These are phyloP conservation scores for Fomitopsis palustris DNA, from an alignment of 1,284 basidiomycete species.

Conservation along the genomic window DNA sequence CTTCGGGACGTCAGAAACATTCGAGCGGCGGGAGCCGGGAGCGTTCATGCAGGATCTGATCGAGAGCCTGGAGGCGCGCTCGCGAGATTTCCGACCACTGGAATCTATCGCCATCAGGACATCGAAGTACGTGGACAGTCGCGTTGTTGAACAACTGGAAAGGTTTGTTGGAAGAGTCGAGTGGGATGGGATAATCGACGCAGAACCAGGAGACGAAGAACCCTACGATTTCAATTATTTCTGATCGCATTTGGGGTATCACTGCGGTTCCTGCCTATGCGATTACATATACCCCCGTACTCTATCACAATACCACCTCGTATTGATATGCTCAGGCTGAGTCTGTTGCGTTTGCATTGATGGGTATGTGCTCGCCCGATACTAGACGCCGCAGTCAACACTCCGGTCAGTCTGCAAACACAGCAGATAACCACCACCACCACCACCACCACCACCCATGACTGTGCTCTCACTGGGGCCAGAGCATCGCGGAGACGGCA, in stretches of 20 bases:
- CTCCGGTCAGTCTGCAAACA: too few species aligned
- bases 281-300: too few species aligned
- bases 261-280: too few species aligned
- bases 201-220: background rate
- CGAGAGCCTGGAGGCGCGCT: background rate
- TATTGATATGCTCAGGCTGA: too few species aligned
- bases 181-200: background rate
- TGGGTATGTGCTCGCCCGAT: too few species aligned
- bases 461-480: too few species aligned
- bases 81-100: background rate
- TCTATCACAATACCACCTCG: too few species aligned
- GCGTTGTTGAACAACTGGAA: background rate
- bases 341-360: too few species aligned
- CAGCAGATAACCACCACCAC: too few species aligned
- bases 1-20: background rate
- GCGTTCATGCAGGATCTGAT: background rate
- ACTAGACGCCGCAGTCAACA: too few species aligned
- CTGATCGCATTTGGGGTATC: background rate
- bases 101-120: background rate
- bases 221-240: background rate
- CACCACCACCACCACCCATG: too few species aligned
- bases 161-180: background rate
- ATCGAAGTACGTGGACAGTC: background rate
- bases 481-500: too few species aligned
- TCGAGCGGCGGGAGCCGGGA: background rate